Evolutionary conservation across 352 stramenopile genomes (phyloP), one percentile per base, ranked within the genome.

Genomic region (Globisporangium cederbergense): DNA sequence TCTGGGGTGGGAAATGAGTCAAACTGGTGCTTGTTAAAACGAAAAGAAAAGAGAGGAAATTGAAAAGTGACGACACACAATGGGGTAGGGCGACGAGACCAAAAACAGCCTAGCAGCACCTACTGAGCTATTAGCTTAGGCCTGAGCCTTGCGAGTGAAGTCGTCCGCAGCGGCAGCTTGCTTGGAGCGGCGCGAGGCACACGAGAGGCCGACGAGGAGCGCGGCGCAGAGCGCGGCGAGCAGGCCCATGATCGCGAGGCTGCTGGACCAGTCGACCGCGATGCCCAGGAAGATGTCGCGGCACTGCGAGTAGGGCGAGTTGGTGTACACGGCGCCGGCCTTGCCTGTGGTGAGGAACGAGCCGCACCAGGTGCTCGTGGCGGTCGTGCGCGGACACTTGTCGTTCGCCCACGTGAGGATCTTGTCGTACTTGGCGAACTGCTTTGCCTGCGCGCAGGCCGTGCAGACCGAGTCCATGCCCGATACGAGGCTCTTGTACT

Each of bases 361-460:
- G 43, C 80, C 82, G 54, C 86, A 95, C 72, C 80, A 95, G n/a
- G 75, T 47, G 36, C 83, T 58, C 51, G 78, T 89, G 6, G 66
- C 61, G 45, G 68, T 71, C 4, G 77, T 85, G 51, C 83, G 72
- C 4, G 83, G 83, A 55, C 86, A 95, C 73, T 95, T 50, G 62
- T 86, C 75, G 69, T 93, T 86, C 9, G 83, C 78, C 86, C 86
- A 95, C 60, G 90, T 77, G 30, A 93, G 74, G n/a, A 95, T 73
- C 34, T 69, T 68, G n/a, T 79, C 84, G 56, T 89, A 85, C 63
- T 91, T 87, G 36, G 78, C 63, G 49, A 85, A 81, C 56, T 89
- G 38, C 38, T 77, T 82, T 13, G 81, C 85, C 16, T 67, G 62
- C 42, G 70, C 67, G 20, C 86, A 95, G n/a, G 66, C 79, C 0